Percentiles rank a stretch among this genome's conserved stretches.
Conservation (phyloP, 345 rosid species). For the Alliaria petiolata region DNA sequence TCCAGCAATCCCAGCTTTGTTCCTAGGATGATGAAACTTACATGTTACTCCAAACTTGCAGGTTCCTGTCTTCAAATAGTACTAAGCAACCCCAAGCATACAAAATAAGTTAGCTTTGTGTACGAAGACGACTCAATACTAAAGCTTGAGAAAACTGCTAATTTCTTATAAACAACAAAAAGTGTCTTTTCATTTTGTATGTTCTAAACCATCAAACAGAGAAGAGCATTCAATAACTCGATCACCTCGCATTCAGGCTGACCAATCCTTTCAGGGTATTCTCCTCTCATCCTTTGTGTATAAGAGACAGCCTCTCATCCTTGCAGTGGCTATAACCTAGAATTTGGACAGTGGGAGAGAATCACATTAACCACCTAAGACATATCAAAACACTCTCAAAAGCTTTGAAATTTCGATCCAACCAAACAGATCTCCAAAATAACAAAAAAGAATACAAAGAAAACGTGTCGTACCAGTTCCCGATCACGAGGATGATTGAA, state of each 20-base stretch:
- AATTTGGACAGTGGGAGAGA: too few relatives aligned
- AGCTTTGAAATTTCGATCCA: neutral
- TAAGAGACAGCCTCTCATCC: too few relatives aligned
- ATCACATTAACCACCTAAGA: too few relatives aligned
- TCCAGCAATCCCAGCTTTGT: slow-evolving; percentile 92
- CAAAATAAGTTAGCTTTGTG: slow-evolving; percentile 6
- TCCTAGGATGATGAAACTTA: slow-evolving; percentile 98
- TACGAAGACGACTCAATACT: slow-evolving; percentile 7
- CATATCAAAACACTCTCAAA: neutral
- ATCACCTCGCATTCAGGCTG: slow-evolving; percentile 97
- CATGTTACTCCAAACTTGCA: slow-evolving; percentile 99
- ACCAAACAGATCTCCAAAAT: neutral
- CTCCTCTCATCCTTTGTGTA: too few relatives aligned
- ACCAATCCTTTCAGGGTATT: slow-evolving; percentile 91
- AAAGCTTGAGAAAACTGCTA: neutral
- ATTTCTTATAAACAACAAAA: neutral
- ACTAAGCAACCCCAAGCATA: slow-evolving; percentile 43
- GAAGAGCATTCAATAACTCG: neutral
- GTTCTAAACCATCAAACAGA: neutral
- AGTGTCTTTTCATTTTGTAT: neutral
- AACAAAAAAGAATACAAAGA: neutral
- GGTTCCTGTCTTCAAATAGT: slow-evolving; percentile 96
- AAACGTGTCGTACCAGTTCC: slow-evolving; percentile 59
- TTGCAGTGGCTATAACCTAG: slow-evolving; percentile 91
- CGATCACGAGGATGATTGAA: slow-evolving; percentile 74